Evolutionary conservation across 179 eudicot genomes (phyloP), one percentile per base, ranked within the genome.

Genomic region (Spergularia azorica): DNA sequence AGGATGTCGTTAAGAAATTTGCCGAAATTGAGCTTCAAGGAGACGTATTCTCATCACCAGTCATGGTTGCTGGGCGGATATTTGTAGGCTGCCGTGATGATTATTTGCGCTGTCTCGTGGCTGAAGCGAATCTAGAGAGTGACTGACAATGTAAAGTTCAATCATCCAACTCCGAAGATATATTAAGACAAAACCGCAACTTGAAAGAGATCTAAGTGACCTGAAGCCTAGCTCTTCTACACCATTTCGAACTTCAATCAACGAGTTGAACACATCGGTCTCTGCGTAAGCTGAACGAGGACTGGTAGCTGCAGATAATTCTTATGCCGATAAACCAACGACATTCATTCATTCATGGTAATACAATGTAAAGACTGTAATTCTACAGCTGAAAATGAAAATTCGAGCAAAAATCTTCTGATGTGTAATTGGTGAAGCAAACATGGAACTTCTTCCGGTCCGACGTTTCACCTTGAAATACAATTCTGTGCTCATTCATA

Each of bases 11-110:
- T 54, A 54, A 77, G 71, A 90, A 91, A 76, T 86, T 89, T 71
- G 93, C 92, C 26, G 86, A 87, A 73, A 52, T 90, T 43, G 87
- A 87, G 73, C 89, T 95, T 11, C 70, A 77, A 71, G 98, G 98
- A 51, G 92, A 90, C 67, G 79, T 95, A 62, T 93, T 93, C 81
- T 95, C 98, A 55, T 95, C 98, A 18, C 97, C 97, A 0, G 90
- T 95, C 41, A 90, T 95, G 96, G 84, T 91, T 70, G 93, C 92
- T 55, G 98, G 97, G 57, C 86, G 79, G 81, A 82, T 95, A 75
- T 91, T 93, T 77, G 92, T 95, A 54, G 98, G 98, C 69, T 93
- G 97, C 66, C 90, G 97, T 83, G 98, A 95, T 84, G 97, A 95
- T 80, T 84, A 83, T 82, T 71, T 93, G 80, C 87, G 91, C 63